These are phyloP conservation scores for Periglandula ipomoeae DNA, from an alignment of 2,329 filamentous ascomycete species.

Conservation along the genomic window DNA sequence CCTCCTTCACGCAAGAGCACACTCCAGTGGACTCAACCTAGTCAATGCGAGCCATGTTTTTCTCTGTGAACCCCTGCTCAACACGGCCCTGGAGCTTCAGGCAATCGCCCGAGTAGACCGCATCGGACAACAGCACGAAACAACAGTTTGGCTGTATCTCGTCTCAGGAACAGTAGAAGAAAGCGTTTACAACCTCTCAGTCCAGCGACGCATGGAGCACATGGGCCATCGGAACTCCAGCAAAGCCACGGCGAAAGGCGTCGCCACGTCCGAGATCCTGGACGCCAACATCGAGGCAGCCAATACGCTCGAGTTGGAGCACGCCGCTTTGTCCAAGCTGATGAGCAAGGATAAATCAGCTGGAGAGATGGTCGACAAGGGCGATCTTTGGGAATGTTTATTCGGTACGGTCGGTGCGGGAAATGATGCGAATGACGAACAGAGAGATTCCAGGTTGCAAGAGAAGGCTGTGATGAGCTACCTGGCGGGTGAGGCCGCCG, in stretches of 20 bases:
- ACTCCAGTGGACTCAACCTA: constrained; percentile 82
- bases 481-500: constrained; percentile 36
- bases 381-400: constrained; percentile 81
- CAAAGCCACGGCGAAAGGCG: constrained; percentile 28
- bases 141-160: constrained; percentile 92
- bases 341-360: constrained; percentile 61
- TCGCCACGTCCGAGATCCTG: constrained; percentile 34
- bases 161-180: constrained; percentile 88
- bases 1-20: constrained; percentile 78
- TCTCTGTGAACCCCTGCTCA: constrained; percentile 86
- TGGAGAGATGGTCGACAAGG: constrained; percentile 70
- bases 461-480: constrained; percentile 30
- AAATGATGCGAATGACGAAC: constrained; percentile 12
- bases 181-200: constrained; percentile 81
- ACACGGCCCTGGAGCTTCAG: constrained; percentile 88
- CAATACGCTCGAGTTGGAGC: constrained; percentile 75
- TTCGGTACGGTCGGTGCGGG: constrained; percentile 52
- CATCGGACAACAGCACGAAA: constrained; percentile 81
- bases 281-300: constrained; percentile 66
- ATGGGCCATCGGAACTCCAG: constrained; percentile 41
- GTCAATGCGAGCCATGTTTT: constrained; percentile 93
- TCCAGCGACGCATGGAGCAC: constrained; percentile 68
- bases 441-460: constrained; percentile 18
- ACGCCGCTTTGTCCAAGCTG: constrained; percentile 59
- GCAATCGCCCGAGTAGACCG: constrained; percentile 91